Conservation (phyloP, 2,329 filamentous ascomycete species). For the Cercospora berteroae region DNA sequence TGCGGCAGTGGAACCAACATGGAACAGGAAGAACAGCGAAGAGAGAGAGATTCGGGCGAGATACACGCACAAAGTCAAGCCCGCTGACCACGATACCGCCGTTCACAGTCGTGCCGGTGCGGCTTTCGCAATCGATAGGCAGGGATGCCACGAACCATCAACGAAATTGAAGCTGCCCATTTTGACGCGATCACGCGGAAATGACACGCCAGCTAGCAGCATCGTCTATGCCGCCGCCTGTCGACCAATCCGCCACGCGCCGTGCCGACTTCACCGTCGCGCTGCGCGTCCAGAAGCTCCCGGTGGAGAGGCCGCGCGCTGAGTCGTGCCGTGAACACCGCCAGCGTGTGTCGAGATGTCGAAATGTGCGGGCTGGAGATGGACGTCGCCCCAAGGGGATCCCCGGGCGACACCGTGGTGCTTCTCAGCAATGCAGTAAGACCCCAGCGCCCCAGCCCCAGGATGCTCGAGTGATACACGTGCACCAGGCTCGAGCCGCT, state of each 20-base stretch:
- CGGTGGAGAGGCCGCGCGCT: not conserved
- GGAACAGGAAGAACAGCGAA: slow-evolving; percentile 4
- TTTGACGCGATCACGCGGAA: slow-evolving; percentile 11
- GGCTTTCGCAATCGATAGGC: slow-evolving; percentile 15
- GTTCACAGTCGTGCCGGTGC: not conserved
- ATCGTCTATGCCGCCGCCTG: slow-evolving; percentile 6
- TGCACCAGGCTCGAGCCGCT: not conserved
- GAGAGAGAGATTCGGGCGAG: not conserved
- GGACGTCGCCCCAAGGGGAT: not conserved
- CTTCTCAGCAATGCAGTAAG: not conserved
- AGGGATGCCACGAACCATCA: slow-evolving; percentile 18
- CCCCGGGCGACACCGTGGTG: not conserved
- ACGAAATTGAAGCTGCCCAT: slow-evolving; percentile 5
- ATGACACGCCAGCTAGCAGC: slow-evolving; percentile 16
- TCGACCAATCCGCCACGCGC: slow-evolving; percentile 9
- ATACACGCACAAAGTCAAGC: slow-evolving; percentile 9
- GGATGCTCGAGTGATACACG: not conserved
- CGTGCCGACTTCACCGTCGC: not conserved
- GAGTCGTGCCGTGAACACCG: not conserved
- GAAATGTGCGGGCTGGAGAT: not conserved
- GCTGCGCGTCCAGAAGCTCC: slow-evolving; percentile 5
- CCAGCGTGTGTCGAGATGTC: not conserved
- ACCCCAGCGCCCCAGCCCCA: not conserved
- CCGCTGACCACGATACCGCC: slow-evolving; percentile 1
- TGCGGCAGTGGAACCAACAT: slow-evolving; percentile 3